A percentile compares a stretch with the other conserved stretches of the same genome.
phyloP scores from a whole-genome alignment of 768 basidiomycete genomes.

The Boletus huronensis region DNA sequence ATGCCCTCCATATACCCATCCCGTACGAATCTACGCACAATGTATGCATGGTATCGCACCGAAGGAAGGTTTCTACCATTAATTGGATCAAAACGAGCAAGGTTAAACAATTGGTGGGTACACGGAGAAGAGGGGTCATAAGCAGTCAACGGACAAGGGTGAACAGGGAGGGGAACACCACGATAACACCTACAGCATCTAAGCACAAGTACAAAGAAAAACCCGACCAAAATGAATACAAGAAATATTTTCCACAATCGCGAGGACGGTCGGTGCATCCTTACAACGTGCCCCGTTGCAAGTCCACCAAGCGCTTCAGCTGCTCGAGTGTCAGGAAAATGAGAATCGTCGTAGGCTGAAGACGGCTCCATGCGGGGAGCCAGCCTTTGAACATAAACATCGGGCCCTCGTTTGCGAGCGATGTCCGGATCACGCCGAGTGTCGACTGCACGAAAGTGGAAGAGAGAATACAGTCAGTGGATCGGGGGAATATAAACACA shows the following conservation, averaged over 20 bases:
- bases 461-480: neutral
- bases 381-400: constrained; percentile 95
- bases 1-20: neutral
- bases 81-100: neutral
- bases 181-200: neutral
- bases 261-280: neutral
- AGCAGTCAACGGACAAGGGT: neutral
- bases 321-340: constrained; percentile 86
- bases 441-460: constrained; percentile 50
- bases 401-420: constrained; percentile 69
- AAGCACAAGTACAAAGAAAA: neutral
- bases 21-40: neutral
- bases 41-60: constrained; percentile 6
- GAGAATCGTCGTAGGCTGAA: constrained; percentile 84
- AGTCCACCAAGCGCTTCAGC: constrained; percentile 69
- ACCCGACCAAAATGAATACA: neutral
- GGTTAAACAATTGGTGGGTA: neutral
- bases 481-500: neutral
- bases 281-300: constrained; percentile 38
- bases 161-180: neutral
- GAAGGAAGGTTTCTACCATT: neutral
- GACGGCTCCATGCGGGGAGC: constrained; percentile 82
- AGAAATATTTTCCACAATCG: neutral
- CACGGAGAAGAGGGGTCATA: too few species aligned
- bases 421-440: constrained; percentile 60